phyloP scores from a whole-genome alignment of 441 rosid species.

The Lepidium campestre region DNA sequence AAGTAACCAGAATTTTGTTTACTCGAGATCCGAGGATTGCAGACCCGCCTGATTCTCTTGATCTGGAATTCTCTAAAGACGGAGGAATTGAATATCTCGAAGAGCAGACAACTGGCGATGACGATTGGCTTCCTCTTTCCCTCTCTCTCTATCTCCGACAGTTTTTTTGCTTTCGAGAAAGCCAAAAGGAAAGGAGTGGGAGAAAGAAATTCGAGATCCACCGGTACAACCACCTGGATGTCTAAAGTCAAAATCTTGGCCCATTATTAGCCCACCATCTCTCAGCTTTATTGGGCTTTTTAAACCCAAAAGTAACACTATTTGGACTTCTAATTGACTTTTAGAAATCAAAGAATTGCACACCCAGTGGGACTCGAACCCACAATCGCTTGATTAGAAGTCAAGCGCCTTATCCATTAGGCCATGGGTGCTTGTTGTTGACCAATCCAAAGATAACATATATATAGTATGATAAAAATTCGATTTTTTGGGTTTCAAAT shows the following conservation, averaged over 20 bases:
- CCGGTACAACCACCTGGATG: slow-evolving; percentile 4
- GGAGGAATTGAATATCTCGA: slow-evolving; percentile 7
- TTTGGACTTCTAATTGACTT: too few relatives aligned
- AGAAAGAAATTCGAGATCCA: slow-evolving; percentile 13
- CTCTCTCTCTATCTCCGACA: slow-evolving; percentile 9
- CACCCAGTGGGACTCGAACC: slow-evolving; percentile 63
- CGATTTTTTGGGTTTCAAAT: too few relatives aligned
- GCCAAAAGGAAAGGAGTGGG: background rate
- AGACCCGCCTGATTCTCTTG: slow-evolving; percentile 6
- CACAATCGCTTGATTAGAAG: slow-evolving; percentile 68
- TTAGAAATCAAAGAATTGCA: background rate
- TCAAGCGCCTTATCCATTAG: slow-evolving; percentile 65
- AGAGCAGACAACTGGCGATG: slow-evolving; percentile 3
- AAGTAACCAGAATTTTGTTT: background rate
- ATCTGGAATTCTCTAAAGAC: slow-evolving; percentile 8
- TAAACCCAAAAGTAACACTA: too few relatives aligned
- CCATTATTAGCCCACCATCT: slow-evolving; percentile 5
- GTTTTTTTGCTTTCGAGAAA: slow-evolving; percentile 7
- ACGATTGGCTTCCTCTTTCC: slow-evolving; percentile 4
- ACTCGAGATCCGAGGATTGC: slow-evolving; percentile 11
- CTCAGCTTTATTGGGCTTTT: background rate
- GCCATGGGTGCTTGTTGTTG: slow-evolving; percentile 41
- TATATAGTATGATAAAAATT: too few relatives aligned
- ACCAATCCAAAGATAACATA: too few relatives aligned
- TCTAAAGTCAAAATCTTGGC: background rate